Evolutionary conservation across 1,284 basidiomycete genomes (phyloP).

Genomic region (Porodaedalea pini): DNA sequence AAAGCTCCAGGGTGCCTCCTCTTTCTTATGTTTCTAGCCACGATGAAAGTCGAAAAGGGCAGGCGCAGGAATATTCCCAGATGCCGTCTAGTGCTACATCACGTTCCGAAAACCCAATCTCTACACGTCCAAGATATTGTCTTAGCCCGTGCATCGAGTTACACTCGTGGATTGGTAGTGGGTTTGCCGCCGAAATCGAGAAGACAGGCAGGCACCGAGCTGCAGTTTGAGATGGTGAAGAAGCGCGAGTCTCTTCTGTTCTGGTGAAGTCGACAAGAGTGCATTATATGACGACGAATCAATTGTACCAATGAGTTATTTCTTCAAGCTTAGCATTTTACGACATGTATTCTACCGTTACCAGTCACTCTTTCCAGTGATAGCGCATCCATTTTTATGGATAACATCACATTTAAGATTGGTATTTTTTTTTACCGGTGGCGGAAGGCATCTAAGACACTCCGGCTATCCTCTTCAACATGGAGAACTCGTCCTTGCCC

Average conservation of each 20-base stretch:
- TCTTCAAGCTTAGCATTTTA: no score
- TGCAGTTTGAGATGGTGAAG: constrained; percentile 11
- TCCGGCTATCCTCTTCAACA: constrained; percentile 66
- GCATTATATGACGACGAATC: neutral
- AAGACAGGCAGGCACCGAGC: neutral
- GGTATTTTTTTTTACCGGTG: no score
- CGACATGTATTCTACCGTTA: no score
- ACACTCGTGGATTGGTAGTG: constrained; percentile 1
- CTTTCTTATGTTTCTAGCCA: neutral
- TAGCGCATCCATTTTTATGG: neutral
- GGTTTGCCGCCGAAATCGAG: neutral
- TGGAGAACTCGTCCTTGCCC: constrained; percentile 77
- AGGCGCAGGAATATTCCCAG: neutral
- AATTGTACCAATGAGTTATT: neutral
- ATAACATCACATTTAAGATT: no score
- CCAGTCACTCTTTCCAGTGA: neutral
- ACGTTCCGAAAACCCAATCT: neutral
- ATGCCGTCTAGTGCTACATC: neutral
- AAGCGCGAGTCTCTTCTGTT: neutral
- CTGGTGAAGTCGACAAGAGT: neutral
- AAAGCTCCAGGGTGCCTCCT: neutral
- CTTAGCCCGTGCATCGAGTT: constrained; percentile 7
- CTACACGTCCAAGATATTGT: neutral
- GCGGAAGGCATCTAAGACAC: neutral
- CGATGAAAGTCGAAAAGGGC: neutral